Evolutionary conservation across 805 yeast genomes (phyloP).

Genomic region (Starmerella etchellsii): DNA sequence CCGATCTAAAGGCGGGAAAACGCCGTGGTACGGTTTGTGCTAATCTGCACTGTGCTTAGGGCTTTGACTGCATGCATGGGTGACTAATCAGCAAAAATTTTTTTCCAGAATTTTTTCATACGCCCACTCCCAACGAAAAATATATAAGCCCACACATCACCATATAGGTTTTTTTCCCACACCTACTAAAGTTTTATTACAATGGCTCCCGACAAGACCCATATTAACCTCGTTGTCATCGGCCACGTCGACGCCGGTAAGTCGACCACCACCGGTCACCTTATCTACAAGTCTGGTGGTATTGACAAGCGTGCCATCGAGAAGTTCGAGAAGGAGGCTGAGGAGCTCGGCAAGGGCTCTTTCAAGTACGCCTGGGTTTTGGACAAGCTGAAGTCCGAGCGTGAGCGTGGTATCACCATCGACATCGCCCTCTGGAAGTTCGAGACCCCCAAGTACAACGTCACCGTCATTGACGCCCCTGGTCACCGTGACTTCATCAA

Average conservation of each 20-base stretch:
- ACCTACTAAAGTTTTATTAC: too few relatives aligned
- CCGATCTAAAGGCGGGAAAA: neutral
- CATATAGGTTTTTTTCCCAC: too few relatives aligned
- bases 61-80: constrained; percentile 14
- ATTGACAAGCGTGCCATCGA: constrained; percentile 97
- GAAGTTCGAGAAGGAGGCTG: constrained; percentile 97
- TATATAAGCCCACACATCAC: constrained; percentile 15
- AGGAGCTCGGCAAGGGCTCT: constrained; percentile 93
- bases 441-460: constrained; percentile 81
- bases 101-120: constrained; percentile 11
- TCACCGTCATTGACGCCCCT: constrained; percentile 89
- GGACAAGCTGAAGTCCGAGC: constrained; percentile 90
- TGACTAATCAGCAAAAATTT: constrained; percentile 13
- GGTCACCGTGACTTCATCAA: constrained; percentile 95
- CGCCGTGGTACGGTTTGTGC: neutral
- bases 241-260: constrained; percentile 99
- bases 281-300: constrained; percentile 97
- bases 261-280: constrained; percentile 99
- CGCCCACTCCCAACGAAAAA: constrained; percentile 14
- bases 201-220: constrained; percentile 53
- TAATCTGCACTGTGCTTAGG: constrained; percentile 15
- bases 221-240: constrained; percentile 99
- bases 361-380: constrained; percentile 97
- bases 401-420: constrained; percentile 94
- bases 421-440: constrained; percentile 88